Conservation (phyloP, 768 basidiomycete species). For the Ephemerocybe angulata region DNA sequence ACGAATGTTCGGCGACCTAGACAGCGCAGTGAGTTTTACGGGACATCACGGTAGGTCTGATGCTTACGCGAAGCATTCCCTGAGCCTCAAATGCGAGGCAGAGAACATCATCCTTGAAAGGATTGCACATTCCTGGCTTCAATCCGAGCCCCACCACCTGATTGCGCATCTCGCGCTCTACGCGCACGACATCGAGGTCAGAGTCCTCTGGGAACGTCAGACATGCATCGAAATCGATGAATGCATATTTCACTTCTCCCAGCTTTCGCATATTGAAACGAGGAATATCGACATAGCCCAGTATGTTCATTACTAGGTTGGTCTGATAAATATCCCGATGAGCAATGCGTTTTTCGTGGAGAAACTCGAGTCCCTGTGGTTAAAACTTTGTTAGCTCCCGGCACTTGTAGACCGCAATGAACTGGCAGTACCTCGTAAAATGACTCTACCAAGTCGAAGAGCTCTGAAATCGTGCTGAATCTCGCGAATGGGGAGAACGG, state of each 20-base stretch:
- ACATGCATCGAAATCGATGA: constrained; percentile 1
- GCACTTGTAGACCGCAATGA: neutral
- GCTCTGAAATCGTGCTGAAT: neutral
- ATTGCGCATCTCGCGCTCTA: neutral
- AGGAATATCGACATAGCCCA: neutral
- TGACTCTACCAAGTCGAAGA: neutral
- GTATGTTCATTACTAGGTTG: constrained; percentile 9
- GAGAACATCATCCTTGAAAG: constrained; percentile 2
- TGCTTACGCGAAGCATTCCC: too few relatives aligned
- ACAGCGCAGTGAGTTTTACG: too few relatives aligned
- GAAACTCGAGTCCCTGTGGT: constrained; percentile 3
- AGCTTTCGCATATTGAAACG: neutral
- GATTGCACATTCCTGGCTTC: neutral
- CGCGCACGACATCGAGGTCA: neutral
- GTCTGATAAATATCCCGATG: constrained; percentile 1
- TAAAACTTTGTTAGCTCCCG: neutral
- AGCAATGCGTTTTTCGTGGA: constrained; percentile 4
- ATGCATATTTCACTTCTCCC: neutral
- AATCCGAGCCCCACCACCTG: neutral
- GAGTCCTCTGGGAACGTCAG: neutral
- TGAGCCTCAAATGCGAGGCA: too few relatives aligned
- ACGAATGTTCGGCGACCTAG: neutral
- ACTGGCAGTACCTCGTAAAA: constrained; percentile 10
- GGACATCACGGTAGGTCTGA: too few relatives aligned
- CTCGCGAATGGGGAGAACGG: neutral